Evolutionary conservation across 495 filamentous ascomycete species (phyloP), one percentile per base, ranked within the genome.

Genomic region (Talaromyces liani): DNA sequence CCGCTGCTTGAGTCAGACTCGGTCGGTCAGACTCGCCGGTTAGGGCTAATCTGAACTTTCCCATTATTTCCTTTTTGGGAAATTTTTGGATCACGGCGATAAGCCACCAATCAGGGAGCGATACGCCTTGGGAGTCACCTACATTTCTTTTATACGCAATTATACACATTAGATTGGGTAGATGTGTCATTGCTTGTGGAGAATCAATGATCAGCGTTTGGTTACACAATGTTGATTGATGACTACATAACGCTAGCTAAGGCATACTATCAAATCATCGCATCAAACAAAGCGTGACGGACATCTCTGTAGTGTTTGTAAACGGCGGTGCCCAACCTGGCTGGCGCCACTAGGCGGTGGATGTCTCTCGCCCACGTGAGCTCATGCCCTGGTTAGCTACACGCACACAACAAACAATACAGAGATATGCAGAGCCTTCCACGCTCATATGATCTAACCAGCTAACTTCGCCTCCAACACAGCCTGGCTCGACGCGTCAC

Each of bases 391-490:
- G 16, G 12, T 39, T 39, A 39, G 34, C 34, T 39, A 41, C 36
- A 41, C 36, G 16, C 36, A 41, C 36, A 41, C 12, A 16, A 16
- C 10, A 41, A 2, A 41, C 36, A 16, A 41, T 14, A n/a, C 4
- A 41, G 36, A 41, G 36, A 41, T 14, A 41, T 41, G 2, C 4
- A 41, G 36, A 16, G 4, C 36, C 36, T 41, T 2, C 36, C 36
- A 41, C 36, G 36, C 4, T 16, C 14, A 6, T 14, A 41, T 41
- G 14, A 41, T 16, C 12, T 16, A 49, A 9, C 22, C 45, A 31
- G 49, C 54, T 56, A 64, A 45, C 47, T 22, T 31, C 1, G 63
- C 63, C 45, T 64, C 63, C 55, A 64, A 39, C 12, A 64, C 63
- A 25, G 63, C 24, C 55, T 64, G 63, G 27, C 63, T 63, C 39